Evolutionary conservation across 257 asterid species (phyloP).

Genomic region (Solanum okadae): DNA sequence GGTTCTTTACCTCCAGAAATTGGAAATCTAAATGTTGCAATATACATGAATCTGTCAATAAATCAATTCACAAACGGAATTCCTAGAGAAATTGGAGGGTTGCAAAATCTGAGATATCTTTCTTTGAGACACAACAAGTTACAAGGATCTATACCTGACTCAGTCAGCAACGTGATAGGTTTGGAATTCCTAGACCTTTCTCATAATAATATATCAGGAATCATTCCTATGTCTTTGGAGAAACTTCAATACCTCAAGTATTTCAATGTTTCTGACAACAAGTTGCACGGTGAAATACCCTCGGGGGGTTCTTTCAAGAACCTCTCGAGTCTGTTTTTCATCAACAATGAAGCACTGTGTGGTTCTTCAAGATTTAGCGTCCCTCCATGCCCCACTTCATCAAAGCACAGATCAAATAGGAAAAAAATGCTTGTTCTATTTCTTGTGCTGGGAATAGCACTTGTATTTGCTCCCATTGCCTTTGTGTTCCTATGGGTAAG

Average conservation of each 20-base stretch:
- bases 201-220: no score
- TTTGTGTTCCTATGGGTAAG: not conserved
- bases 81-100: not conserved
- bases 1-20: not conserved
- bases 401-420: not conserved
- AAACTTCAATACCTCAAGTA: not conserved
- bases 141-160: not conserved
- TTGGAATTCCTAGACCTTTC: not conserved
- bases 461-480: fast-evolving
- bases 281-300: fast-evolving
- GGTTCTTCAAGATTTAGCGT: fast-evolving
- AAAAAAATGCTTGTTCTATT: fast-evolving
- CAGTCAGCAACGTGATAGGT: fast-evolving
- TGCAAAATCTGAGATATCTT: fast-evolving
- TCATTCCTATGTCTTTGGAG: fast-evolving
- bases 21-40: not conserved
- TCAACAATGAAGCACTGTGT: not conserved
- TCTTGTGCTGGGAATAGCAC: fast-evolving
- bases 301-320: not conserved
- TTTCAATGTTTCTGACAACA: fast-evolving
- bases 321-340: not conserved
- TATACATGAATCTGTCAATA: fast-evolving
- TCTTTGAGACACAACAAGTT: not conserved
- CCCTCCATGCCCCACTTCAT: not conserved
- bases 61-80: not conserved